These are phyloP conservation scores for Arthrobotrys megalospora DNA, from an alignment of 2,329 filamentous ascomycete genomes.

Conservation along the genomic window DNA sequence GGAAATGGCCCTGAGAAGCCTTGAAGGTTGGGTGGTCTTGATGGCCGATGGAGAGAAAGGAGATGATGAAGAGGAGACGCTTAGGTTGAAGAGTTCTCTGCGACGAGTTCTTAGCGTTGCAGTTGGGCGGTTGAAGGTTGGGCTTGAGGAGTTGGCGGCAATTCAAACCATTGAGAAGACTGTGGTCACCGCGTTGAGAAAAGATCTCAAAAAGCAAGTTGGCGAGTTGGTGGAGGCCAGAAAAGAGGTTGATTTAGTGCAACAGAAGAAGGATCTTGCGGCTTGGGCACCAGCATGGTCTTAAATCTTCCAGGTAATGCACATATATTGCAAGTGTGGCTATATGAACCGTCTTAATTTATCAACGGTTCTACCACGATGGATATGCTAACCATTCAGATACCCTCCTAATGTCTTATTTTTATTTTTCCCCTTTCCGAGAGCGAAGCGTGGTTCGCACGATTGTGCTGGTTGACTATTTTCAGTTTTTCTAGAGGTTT, in stretches of 20 bases:
- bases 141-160: constrained; percentile 36
- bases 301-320: background rate
- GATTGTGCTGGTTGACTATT: background rate
- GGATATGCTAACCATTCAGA: constrained; percentile 29
- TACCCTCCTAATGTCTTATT: constrained; percentile 48
- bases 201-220: constrained; percentile 44
- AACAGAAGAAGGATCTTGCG: constrained; percentile 51
- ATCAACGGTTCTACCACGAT: constrained; percentile 5
- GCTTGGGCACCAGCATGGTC: constrained; percentile 54
- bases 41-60: constrained; percentile 31
- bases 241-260: constrained; percentile 29
- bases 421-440: constrained; percentile 6
- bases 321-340: background rate
- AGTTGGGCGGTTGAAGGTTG: constrained; percentile 42
- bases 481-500: constrained; percentile 39
- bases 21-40: constrained; percentile 53
- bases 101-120: constrained; percentile 37
- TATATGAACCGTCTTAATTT: background rate
- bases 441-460: constrained; percentile 6
- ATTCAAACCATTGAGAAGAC: constrained; percentile 51
- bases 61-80: constrained; percentile 2
- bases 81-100: constrained; percentile 40
- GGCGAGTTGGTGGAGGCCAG: constrained; percentile 43
- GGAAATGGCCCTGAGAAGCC: constrained; percentile 48
- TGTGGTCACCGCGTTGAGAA: constrained; percentile 38